Percentiles rank a stretch among this genome's conserved stretches.
These are phyloP conservation scores for Ceratocystis lukuohia DNA, from an alignment of 2,329 filamentous ascomycete genomes.

Conservation along the genomic window DNA sequence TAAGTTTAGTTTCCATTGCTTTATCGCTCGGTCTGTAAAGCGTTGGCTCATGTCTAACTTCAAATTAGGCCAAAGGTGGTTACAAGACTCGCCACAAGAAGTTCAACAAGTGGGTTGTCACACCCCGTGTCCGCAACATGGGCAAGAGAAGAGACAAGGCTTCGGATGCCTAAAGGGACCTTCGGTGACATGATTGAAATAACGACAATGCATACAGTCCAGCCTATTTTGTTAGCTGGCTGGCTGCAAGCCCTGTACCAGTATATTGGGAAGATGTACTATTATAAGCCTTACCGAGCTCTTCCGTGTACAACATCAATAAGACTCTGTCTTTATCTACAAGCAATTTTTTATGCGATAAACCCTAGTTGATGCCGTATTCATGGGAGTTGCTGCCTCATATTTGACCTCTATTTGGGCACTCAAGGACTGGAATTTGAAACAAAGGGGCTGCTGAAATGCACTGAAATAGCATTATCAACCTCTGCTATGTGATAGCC, in stretches of 20 bases:
- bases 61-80: constrained; percentile 55
- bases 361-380: background rate
- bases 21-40: background rate
- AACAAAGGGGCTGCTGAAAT: constrained; percentile 8
- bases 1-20: constrained; percentile 38
- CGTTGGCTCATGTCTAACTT: constrained; percentile 24
- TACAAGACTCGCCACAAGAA: constrained; percentile 92
- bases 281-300: background rate
- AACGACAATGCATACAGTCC: background rate
- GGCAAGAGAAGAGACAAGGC: constrained; percentile 68
- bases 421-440: background rate
- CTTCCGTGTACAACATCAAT: constrained; percentile 17
- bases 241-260: constrained; percentile 15
- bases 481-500: background rate
- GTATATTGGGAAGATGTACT: constrained; percentile 13
- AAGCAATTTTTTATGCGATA: background rate
- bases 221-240: background rate
- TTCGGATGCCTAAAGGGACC: constrained; percentile 15
- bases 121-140: constrained; percentile 72
- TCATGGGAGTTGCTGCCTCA: background rate
- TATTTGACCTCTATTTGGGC: background rate
- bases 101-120: constrained; percentile 81
- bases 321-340: constrained; percentile 1
- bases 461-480: background rate
- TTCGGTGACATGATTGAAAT: background rate